Percentiles rank a stretch among this genome's conserved stretches.
These are phyloP conservation scores for Bathelium albidoporum DNA, from an alignment of 495 filamentous ascomycete species.

Conservation along the genomic window DNA sequence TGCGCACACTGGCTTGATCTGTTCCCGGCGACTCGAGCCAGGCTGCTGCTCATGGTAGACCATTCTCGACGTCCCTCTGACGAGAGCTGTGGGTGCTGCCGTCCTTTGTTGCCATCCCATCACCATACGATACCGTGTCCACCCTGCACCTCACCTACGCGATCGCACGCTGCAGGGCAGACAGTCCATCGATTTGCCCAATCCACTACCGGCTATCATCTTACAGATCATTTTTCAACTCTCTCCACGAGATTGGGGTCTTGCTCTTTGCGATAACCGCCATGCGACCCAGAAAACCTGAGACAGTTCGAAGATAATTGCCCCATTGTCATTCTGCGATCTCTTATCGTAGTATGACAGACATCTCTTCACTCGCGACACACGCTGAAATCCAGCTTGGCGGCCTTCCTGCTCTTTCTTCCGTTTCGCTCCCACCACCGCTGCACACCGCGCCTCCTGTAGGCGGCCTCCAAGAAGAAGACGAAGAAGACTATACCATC, in stretches of 20 bases:
- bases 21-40: neutral
- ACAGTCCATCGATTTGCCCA: neutral
- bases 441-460: constrained; percentile 46
- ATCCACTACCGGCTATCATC: neutral
- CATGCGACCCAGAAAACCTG: constrained; percentile 1
- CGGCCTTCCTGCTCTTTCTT: constrained; percentile 51
- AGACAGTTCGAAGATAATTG: constrained; percentile 4
- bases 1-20: neutral
- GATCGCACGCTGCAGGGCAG: neutral
- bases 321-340: constrained; percentile 1
- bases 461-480: constrained; percentile 43
- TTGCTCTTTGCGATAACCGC: neutral
- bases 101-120: neutral
- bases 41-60: neutral
- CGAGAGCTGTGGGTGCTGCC: constrained; percentile 1
- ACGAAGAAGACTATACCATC: constrained; percentile 90
- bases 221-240: neutral
- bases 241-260: neutral
- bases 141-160: neutral
- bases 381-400: constrained; percentile 54
- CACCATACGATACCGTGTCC: neutral
- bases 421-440: constrained; percentile 40
- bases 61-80: neutral
- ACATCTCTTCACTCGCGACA: constrained; percentile 54
- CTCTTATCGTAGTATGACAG: constrained; percentile 79